A percentile compares a stretch with the other conserved stretches of the same genome.
Conservation (phyloP, 2,329 filamentous ascomycete species). For the Exophiala spinifera region DNA sequence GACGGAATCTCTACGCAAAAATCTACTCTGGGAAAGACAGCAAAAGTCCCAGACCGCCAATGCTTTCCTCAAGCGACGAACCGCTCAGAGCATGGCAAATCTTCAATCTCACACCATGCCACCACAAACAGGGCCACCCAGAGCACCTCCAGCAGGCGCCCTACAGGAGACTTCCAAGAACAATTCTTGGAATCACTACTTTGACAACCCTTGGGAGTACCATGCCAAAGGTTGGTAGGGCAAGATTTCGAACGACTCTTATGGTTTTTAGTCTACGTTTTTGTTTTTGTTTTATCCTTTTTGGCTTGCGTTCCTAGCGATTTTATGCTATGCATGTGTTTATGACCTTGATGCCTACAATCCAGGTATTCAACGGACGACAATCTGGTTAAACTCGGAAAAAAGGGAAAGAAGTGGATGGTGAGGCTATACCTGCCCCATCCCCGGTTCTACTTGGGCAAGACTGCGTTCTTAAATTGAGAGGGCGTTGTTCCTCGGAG, state of each 20-base stretch:
- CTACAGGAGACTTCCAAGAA: slow-evolving; percentile 51
- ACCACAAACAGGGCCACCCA: slow-evolving; percentile 52
- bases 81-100: slow-evolving; percentile 85
- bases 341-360: slow-evolving; percentile 12
- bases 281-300: slow-evolving; percentile 3
- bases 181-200: slow-evolving; percentile 81
- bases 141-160: slow-evolving; percentile 41
- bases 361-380: slow-evolving; percentile 6
- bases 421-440: not conserved
- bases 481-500: not conserved
- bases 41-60: slow-evolving; percentile 89
- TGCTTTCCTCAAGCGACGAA: slow-evolving; percentile 84
- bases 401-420: not conserved
- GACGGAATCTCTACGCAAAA: slow-evolving; percentile 85
- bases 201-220: slow-evolving; percentile 77
- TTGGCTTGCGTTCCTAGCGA: slow-evolving; percentile 24
- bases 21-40: slow-evolving; percentile 91
- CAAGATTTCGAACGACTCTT: not conserved
- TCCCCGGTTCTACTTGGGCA: not conserved
- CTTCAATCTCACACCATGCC: slow-evolving; percentile 75
- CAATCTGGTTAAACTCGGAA: not conserved
- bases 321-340: slow-evolving; percentile 18
- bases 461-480: too few species aligned
- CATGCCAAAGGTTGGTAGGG: slow-evolving; percentile 76
- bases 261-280: slow-evolving; percentile 1